Conservation (phyloP, 257 asterid species). For the Schizonepeta tenuifolia region DNA sequence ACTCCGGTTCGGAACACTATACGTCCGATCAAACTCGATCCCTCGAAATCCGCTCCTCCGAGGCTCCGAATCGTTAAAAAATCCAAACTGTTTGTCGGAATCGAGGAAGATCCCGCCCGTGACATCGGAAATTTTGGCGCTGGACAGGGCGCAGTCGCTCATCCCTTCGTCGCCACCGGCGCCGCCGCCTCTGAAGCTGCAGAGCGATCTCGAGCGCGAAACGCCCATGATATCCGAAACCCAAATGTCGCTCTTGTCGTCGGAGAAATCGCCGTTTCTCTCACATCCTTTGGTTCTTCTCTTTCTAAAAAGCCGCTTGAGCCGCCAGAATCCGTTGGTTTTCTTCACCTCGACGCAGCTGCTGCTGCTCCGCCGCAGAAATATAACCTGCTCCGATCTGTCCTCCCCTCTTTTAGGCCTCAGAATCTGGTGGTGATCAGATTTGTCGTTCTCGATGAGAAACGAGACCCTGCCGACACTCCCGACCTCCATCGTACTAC, state of each 20-base stretch:
- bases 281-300: slow-evolving; percentile 46
- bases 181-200: slow-evolving; percentile 69
- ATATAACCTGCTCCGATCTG: slow-evolving; percentile 54
- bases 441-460: slow-evolving; percentile 75
- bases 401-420: slow-evolving; percentile 40
- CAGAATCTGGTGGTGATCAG: slow-evolving; percentile 3
- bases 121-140: slow-evolving; percentile 91
- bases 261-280: slow-evolving; percentile 40
- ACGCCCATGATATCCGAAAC: slow-evolving; percentile 62
- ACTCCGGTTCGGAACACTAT: slow-evolving; percentile 52
- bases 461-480: slow-evolving; percentile 83
- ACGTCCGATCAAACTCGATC: slow-evolving; percentile 40
- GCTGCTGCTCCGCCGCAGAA: slow-evolving; percentile 72
- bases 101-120: slow-evolving; percentile 64
- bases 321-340: slow-evolving; percentile 75
- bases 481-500: slow-evolving; percentile 67
- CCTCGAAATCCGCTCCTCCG: slow-evolving; percentile 51
- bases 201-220: slow-evolving; percentile 86
- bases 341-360: slow-evolving; percentile 86
- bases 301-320: slow-evolving; percentile 70
- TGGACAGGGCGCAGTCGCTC: slow-evolving; percentile 38
- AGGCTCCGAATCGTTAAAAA: slow-evolving; percentile 39
- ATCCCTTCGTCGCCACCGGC: slow-evolving; percentile 31
- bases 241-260: slow-evolving; percentile 63
- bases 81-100: slow-evolving; percentile 38